Evolutionary conservation across 2,329 filamentous ascomycete species (phyloP).

Genomic region (Fusarium compactum): DNA sequence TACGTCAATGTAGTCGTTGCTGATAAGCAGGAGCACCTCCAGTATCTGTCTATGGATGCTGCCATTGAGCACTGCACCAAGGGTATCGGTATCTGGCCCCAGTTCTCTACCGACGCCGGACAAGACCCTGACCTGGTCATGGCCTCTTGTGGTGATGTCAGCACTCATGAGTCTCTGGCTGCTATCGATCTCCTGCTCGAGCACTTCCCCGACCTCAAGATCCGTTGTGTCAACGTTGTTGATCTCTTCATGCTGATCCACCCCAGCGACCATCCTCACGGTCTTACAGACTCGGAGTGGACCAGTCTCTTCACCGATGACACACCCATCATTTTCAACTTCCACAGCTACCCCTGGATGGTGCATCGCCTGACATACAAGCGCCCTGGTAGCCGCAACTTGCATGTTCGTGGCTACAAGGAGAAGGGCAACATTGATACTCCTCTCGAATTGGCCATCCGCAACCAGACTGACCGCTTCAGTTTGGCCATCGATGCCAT

Average conservation of each 20-base stretch:
- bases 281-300: slow-evolving; percentile 75
- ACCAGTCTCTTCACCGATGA: slow-evolving; percentile 76
- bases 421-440: slow-evolving; percentile 90
- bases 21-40: slow-evolving; percentile 83
- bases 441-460: slow-evolving; percentile 80
- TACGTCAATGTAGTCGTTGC: slow-evolving; percentile 86
- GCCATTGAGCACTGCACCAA: slow-evolving; percentile 83
- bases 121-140: slow-evolving; percentile 80
- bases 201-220: slow-evolving; percentile 77
- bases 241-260: slow-evolving; percentile 85
- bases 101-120: slow-evolving; percentile 77
- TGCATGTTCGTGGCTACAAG: slow-evolving; percentile 82
- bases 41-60: slow-evolving; percentile 79
- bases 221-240: slow-evolving; percentile 83
- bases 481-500: slow-evolving; percentile 82
- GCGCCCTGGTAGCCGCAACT: slow-evolving; percentile 73
- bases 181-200: slow-evolving; percentile 80
- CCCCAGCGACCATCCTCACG: slow-evolving; percentile 77
- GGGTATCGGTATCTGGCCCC: slow-evolving; percentile 82
- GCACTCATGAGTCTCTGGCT: slow-evolving; percentile 79
- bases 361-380: slow-evolving; percentile 83
- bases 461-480: slow-evolving; percentile 82
- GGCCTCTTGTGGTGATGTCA: slow-evolving; percentile 80
- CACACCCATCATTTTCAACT: slow-evolving; percentile 83
- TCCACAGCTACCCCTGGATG: slow-evolving; percentile 86